Base-by-base conservation (phyloP, 306 rosid genomes). In the Abrus precatorius region DNA sequence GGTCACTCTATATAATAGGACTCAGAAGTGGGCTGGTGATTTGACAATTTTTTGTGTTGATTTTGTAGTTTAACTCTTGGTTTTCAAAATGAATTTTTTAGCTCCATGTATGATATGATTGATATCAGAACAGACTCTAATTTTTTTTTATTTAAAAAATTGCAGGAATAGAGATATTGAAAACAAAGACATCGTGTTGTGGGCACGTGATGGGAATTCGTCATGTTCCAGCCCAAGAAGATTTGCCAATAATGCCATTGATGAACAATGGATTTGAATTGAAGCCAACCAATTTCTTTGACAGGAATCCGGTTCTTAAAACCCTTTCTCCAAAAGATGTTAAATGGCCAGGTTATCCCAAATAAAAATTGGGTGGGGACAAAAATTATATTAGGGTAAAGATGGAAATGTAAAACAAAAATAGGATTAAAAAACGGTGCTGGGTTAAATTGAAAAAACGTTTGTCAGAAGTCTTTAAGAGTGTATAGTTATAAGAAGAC, bases 211-310 rank as follows among this genome's bases (percentile, higher is more conserved):
- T 83, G 27, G 93, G 95, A n/a, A 81, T 92, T 79, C 93, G 89
- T 81, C 97, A 92, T 56, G 91, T 86, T 28, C 97, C 94, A 10
- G 54, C 79, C 9, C 95, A 89, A 12, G 95, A 92, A 63, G 93
- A 87, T 7, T 90, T 83, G 43, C 92, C 97, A 0, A 71, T 87
- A 68, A 87, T 92, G 97, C 92, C 94, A 12, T 76, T 88, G n/a
- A 47, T 92, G 52, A 90, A 80, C 68, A 74, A 74, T 76, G 81
- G 69, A 33, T 82, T 90, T 68, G 97, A 92, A 77, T 76, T 92
- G 33, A 85, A 89, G 20, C 97, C 94, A 30, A 75, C 93, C 33
- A 92, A 92, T 84, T 90, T 92, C 86, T 92, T 92, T 27, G 91
- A 92, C 56, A 86, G 87, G 67, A 90, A 85, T 71, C 90, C 90